Conservation (phyloP, 768 basidiomycete genomes). For the Filobasidium floriforme region DNA sequence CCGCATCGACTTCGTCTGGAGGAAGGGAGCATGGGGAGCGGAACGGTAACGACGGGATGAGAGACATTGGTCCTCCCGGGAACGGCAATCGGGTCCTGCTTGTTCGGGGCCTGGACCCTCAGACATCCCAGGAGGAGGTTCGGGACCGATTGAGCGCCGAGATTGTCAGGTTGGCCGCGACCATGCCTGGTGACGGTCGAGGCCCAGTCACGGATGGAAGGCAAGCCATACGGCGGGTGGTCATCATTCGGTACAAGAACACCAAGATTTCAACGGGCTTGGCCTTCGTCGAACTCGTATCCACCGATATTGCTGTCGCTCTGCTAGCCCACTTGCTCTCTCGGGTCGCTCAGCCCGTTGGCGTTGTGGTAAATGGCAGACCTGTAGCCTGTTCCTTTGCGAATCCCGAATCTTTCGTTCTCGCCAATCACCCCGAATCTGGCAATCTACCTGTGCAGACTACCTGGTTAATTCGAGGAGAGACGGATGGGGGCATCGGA, state of each 20-base stretch:
- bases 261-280: constrained; percentile 87
- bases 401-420: constrained; percentile 81
- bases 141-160: constrained; percentile 73
- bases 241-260: constrained; percentile 80
- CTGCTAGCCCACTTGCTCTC: constrained; percentile 83
- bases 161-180: constrained; percentile 50
- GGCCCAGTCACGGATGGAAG: constrained; percentile 53
- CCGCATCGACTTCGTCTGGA: constrained; percentile 64
- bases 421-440: constrained; percentile 30
- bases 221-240: constrained; percentile 80
- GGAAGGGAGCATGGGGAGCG: constrained; percentile 52
- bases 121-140: constrained; percentile 81
- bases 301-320: constrained; percentile 71
- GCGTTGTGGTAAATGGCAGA: constrained; percentile 81
- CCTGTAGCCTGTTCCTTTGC: constrained; percentile 90
- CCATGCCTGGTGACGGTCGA: constrained; percentile 20
- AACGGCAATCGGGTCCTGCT: constrained; percentile 60
- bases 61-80: constrained; percentile 77
- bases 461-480: constrained; percentile 7
- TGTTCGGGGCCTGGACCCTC: constrained; percentile 79
- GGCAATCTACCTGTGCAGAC: not conserved
- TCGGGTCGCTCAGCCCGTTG: constrained; percentile 76
- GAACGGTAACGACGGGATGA: constrained; percentile 80
- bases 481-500: constrained; percentile 29
- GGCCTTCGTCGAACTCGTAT: constrained; percentile 85